These are phyloP conservation scores for Diaporthe ilicicola DNA, from an alignment of 2,329 filamentous ascomycete species.

Conservation along the genomic window DNA sequence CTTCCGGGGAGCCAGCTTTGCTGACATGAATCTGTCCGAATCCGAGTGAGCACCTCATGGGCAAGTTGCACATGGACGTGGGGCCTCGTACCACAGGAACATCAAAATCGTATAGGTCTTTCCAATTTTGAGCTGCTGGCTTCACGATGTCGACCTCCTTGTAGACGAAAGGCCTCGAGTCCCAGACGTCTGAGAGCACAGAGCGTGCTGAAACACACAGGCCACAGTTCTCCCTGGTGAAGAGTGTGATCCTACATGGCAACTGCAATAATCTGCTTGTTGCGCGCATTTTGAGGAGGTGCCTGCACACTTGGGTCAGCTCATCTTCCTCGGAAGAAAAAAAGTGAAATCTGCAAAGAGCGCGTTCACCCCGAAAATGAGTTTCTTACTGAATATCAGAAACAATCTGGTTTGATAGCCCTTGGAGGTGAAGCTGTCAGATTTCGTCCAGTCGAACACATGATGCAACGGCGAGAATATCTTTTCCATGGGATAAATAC, in stretches of 20 bases:
- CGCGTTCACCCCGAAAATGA: neutral
- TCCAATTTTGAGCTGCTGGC: conserved; percentile 70
- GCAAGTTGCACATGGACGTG: neutral
- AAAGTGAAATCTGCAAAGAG: neutral
- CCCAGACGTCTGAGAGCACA: conserved; percentile 74
- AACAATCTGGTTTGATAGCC: neutral
- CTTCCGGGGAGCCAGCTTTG: conserved; percentile 59
- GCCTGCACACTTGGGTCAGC: neutral
- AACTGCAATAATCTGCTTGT: conserved; percentile 59
- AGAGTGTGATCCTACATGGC: conserved; percentile 75
- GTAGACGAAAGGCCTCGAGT: conserved; percentile 72
- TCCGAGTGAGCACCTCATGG: neutral
- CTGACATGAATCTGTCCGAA: conserved; percentile 67
- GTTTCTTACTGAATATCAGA: neutral
- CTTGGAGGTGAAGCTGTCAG: no score
- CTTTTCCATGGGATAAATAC: neutral
- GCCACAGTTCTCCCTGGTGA: conserved; percentile 76
- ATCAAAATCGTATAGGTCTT: conserved; percentile 80
- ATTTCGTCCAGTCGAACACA: neutral
- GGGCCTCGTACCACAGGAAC: conserved; percentile 74
- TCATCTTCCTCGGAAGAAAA: neutral
- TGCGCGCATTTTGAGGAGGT: conserved; percentile 54
- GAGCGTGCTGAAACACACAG: conserved; percentile 75
- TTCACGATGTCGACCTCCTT: conserved; percentile 75
- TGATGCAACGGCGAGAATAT: neutral